Evolutionary conservation across 139 green algal genomes (phyloP).

Genomic region (Protoeuglena noctilucae): DNA sequence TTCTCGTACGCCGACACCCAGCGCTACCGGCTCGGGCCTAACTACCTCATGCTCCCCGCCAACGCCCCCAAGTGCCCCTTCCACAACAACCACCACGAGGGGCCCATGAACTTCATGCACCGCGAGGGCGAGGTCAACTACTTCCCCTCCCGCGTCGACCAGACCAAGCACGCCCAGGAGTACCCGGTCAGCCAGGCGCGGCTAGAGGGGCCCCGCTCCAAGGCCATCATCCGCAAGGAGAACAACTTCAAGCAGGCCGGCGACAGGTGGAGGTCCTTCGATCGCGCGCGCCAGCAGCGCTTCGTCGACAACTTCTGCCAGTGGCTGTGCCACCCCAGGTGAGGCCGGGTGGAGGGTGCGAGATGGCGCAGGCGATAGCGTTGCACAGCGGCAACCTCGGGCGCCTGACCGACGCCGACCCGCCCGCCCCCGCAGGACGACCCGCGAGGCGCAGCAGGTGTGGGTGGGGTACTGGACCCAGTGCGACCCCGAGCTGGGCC

Average conservation of each 20-base stretch:
- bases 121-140: constrained; percentile 20
- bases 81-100: constrained; percentile 41
- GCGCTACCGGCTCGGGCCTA: constrained; percentile 79
- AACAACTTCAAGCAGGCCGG: constrained; percentile 85
- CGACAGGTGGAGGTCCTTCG: constrained; percentile 52
- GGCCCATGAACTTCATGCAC: constrained; percentile 16
- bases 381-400: too few relatives aligned
- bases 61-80: constrained; percentile 66
- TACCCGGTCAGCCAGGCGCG: constrained; percentile 31
- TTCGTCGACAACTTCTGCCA: constrained; percentile 45
- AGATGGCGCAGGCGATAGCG: too few relatives aligned
- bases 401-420: too few relatives aligned
- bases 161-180: constrained; percentile 53
- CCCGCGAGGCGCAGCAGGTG: constrained; percentile 48
- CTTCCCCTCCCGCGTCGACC: constrained; percentile 49
- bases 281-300: constrained; percentile 50
- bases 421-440: too few relatives aligned
- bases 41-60: constrained; percentile 83
- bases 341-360: too few relatives aligned
- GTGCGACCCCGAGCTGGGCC: constrained; percentile 51
- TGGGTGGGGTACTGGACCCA: constrained; percentile 89
- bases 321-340: neutral
- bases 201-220: constrained; percentile 55
- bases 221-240: constrained; percentile 66
- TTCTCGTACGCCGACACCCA: constrained; percentile 74